Percentiles rank a stretch among this genome's conserved stretches.
These are phyloP conservation scores for Neurospora sp. DNA, from an alignment of 495 filamentous ascomycete species.

Conservation along the genomic window DNA sequence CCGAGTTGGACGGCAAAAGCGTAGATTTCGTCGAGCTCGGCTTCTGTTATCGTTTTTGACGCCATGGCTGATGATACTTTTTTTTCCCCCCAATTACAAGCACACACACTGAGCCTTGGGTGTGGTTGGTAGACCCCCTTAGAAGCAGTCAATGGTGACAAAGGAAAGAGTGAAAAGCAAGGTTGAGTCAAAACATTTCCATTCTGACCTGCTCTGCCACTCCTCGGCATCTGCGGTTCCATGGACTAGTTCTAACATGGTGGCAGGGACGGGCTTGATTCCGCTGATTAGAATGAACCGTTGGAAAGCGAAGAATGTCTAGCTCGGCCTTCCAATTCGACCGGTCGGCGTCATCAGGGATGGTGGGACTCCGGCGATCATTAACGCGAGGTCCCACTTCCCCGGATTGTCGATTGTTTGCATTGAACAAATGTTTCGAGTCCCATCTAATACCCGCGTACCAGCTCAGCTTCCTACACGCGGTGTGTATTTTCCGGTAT, in stretches of 20 bases:
- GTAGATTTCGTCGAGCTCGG: constrained; percentile 49
- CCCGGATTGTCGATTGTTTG: neutral
- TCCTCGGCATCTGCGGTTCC: neutral
- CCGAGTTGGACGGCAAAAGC: constrained; percentile 54
- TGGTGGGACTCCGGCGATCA: neutral
- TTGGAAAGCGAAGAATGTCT: neutral
- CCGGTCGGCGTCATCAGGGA: neutral
- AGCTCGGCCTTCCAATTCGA: neutral
- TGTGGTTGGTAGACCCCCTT: neutral
- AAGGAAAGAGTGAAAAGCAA: neutral
- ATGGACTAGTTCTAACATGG: neutral
- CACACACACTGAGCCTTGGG: neutral
- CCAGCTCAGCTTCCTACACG: neutral
- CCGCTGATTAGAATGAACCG: neutral
- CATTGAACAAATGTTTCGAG: neutral
- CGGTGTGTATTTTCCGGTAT: neutral
- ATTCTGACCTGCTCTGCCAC: neutral
- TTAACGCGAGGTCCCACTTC: neutral
- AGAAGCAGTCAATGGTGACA: neutral
- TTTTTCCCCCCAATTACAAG: neutral
- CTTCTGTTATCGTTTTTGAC: neutral
- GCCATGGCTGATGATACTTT: constrained; percentile 1
- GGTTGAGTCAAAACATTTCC: neutral
- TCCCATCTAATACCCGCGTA: neutral
- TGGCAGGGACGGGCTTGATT: neutral